phyloP scores from a whole-genome alignment of 495 filamentous ascomycete species.

The Talaromyces wortmannii region DNA sequence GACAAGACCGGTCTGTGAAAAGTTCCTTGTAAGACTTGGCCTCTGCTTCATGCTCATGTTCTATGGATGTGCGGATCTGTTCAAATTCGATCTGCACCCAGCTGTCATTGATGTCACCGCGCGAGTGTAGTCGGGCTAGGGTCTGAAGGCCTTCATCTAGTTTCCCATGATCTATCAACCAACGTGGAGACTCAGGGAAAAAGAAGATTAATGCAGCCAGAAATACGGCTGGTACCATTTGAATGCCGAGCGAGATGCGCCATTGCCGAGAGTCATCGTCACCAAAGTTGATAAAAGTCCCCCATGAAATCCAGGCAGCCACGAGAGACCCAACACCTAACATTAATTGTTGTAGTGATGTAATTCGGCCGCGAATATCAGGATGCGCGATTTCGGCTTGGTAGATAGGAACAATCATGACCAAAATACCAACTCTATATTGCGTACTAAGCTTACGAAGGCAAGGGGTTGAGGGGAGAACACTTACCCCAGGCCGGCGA shows the following conservation, averaged over 20 bases:
- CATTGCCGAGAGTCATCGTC: constrained; percentile 32
- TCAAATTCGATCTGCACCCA: constrained; percentile 38
- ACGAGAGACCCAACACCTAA: constrained; percentile 33
- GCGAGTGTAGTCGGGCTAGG: constrained; percentile 41
- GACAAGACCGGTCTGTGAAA: constrained; percentile 55
- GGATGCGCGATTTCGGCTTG: constrained; percentile 40
- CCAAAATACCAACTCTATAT: constrained; percentile 52
- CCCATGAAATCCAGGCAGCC: constrained; percentile 36
- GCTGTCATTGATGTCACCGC: constrained; percentile 33
- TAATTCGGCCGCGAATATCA: constrained; percentile 35
- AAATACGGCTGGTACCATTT: constrained; percentile 32
- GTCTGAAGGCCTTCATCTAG: constrained; percentile 43
- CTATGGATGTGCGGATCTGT: constrained; percentile 34
- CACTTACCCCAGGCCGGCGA: constrained; percentile 46
- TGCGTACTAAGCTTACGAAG: neutral
- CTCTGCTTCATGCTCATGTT: constrained; percentile 49
- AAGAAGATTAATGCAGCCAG: constrained; percentile 33
- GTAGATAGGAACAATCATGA: constrained; percentile 41
- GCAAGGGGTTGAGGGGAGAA: constrained; percentile 31
- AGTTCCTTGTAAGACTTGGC: constrained; percentile 64
- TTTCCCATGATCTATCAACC: constrained; percentile 43
- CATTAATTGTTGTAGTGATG: constrained; percentile 38
- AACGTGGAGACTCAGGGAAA: constrained; percentile 53
- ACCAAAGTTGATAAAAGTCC: constrained; percentile 42
- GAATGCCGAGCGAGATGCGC: constrained; percentile 34